A percentile compares a stretch with the other conserved stretches of the same genome.
phyloP scores from a whole-genome alignment of 345 rosid species.

The Populus simonii region DNA sequence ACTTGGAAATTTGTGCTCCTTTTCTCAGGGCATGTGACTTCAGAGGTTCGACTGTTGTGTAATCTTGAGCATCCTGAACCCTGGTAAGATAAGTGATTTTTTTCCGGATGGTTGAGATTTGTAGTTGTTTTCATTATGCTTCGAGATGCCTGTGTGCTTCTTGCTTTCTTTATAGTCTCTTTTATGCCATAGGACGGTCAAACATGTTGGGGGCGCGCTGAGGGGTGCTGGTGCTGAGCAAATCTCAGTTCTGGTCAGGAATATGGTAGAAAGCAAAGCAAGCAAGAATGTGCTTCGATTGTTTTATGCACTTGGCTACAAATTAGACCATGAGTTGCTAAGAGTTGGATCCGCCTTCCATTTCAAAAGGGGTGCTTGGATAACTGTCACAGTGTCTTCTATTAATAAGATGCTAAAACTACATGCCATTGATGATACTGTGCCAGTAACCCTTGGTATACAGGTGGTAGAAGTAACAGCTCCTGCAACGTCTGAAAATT shows the following conservation, averaged over 20 bases:
- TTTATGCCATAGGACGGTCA: constrained; percentile 58
- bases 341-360: constrained; percentile 87
- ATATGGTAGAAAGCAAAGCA: constrained; percentile 88
- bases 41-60: constrained; percentile 83
- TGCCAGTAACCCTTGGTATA: constrained; percentile 93
- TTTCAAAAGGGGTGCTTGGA: constrained; percentile 72
- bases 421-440: constrained; percentile 86
- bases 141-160: neutral
- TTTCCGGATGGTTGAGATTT: no score
- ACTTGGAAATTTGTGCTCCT: neutral
- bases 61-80: constrained; percentile 89
- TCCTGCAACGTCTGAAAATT: constrained; percentile 83
- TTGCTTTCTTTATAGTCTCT: neutral
- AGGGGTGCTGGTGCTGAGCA: constrained; percentile 95
- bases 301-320: constrained; percentile 82
- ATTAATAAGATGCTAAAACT: constrained; percentile 77
- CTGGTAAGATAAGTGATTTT: constrained; percentile 43
- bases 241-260: constrained; percentile 76
- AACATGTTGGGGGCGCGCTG: constrained; percentile 89
- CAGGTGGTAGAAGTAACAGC: constrained; percentile 96
- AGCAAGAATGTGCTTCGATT: constrained; percentile 83
- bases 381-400: constrained; percentile 76
- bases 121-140: neutral
- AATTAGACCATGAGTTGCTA: constrained; percentile 85
- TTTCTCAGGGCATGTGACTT: constrained; percentile 55